Base-by-base conservation (phyloP, 2,329 filamentous ascomycete species). In the Dichotomopilus funicola region DNA sequence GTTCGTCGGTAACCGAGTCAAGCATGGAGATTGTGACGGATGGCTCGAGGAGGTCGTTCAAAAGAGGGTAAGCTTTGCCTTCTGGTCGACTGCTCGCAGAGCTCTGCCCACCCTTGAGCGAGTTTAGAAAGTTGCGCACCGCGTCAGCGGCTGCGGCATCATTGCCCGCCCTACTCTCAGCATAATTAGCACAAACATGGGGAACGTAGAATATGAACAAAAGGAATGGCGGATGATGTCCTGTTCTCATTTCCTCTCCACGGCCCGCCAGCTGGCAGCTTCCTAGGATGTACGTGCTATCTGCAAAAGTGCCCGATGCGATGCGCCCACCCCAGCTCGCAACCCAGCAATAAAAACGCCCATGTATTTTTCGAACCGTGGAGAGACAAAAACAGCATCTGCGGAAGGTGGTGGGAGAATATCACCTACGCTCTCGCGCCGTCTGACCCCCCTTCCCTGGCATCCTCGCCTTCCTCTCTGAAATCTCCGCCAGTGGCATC, bases 341-440 rank as follows among this genome's bases (percentile, higher is more conserved):
- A 19, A 12, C 50, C 43, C n/a, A 31, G 43, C 37, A 45, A n/a
- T 9, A 34, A 36, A 11, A 53, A 10, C 11, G 35, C 34, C 42
- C 43, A 41, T 42, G 40, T 27, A 27, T 27, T 27, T 27, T 27
- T 27, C 19, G 19, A 19, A 44, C n/a, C 19, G 49, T 35, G 40
- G 44, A 49, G 52, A 44, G 43, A 59, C 49, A 60, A 55, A 41
- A 12, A 12, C 19, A 33, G 37, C 55, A 48, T 38, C 55, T 34
- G 45, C 37, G 50, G 50, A 51, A 33, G 41, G 56, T 62, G 54
- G 37, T 64, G 62, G 64, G 65, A 60, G 60, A 63, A 65, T 62
- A 33, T 73, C 71, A 99, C 95, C 92, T 97, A 99, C 94, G 92
- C 94, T 96, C 94, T 85, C 75, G 89, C 95, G 68, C 95, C 94